A percentile compares a stretch with the other conserved stretches of the same genome.
phyloP scores from a whole-genome alignment of 2,329 filamentous ascomycete genomes.

The Rasamsonia emersonii region DNA sequence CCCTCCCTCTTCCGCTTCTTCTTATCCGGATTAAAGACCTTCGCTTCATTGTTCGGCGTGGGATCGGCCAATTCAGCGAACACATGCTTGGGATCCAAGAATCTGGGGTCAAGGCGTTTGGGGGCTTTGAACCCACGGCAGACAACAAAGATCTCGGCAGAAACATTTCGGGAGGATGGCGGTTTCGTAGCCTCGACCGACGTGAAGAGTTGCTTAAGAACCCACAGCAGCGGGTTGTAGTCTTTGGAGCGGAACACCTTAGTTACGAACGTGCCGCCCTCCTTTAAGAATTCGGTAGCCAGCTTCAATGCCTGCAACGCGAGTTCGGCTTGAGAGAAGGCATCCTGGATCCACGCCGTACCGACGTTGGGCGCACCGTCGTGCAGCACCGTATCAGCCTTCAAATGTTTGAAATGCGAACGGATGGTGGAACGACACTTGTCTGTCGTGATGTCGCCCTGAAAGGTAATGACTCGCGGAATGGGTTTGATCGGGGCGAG shows the following conservation, averaged over 20 bases:
- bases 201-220: constrained; percentile 90
- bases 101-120: constrained; percentile 83
- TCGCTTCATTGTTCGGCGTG: constrained; percentile 90
- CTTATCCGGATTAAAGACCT: constrained; percentile 93
- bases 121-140: constrained; percentile 93
- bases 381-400: constrained; percentile 89
- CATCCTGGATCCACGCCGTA: constrained; percentile 96
- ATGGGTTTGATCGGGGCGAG: constrained; percentile 93
- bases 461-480: constrained; percentile 86
- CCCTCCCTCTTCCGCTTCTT: constrained; percentile 97
- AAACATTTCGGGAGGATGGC: constrained; percentile 89
- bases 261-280: constrained; percentile 89
- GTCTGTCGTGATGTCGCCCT: constrained; percentile 95
- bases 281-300: constrained; percentile 82
- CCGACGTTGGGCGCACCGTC: constrained; percentile 97
- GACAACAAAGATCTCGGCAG: constrained; percentile 96
- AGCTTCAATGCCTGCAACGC: constrained; percentile 85
- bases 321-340: constrained; percentile 93
- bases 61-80: constrained; percentile 85
- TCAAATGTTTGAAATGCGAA: constrained; percentile 88
- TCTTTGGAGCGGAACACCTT: constrained; percentile 98
- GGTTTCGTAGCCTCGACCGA: constrained; percentile 98
- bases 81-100: constrained; percentile 79
- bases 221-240: constrained; percentile 92
- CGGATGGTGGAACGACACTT: constrained; percentile 88